Percentiles rank a stretch among this genome's conserved stretches.
Conservation (phyloP, 495 filamentous ascomycete species). For the Neurospora hispaniola region DNA sequence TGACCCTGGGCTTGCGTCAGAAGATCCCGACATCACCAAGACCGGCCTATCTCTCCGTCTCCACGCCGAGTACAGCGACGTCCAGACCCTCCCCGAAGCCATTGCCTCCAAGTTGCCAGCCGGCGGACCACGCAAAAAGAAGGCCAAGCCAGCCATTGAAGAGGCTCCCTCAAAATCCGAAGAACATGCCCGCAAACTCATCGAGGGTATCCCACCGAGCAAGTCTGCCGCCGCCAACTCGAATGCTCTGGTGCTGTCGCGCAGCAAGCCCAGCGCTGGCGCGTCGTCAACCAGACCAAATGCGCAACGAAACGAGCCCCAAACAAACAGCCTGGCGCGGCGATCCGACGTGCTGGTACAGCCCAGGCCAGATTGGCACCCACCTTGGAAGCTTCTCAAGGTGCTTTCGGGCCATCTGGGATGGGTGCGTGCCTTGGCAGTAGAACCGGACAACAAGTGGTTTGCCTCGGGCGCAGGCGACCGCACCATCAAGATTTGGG, state of each 20-base stretch:
- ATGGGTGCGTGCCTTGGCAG: constrained; percentile 84
- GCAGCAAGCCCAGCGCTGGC: constrained; percentile 7
- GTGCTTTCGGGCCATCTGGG: constrained; percentile 95
- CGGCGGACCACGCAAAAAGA: constrained; percentile 35
- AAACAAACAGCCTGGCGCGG: constrained; percentile 46
- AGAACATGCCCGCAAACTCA: constrained; percentile 53
- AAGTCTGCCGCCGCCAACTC: constrained; percentile 35
- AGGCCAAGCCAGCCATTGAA: constrained; percentile 25
- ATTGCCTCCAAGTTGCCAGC: constrained; percentile 74
- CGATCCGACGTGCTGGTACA: constrained; percentile 55
- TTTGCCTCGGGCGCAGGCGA: constrained; percentile 95
- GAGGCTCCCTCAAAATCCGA: constrained; percentile 37
- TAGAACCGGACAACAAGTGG: constrained; percentile 96
- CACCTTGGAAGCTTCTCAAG: constrained; percentile 96
- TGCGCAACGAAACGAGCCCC: constrained; percentile 16
- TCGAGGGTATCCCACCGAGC: constrained; percentile 50
- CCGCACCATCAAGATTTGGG: constrained; percentile 98
- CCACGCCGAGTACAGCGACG: constrained; percentile 66
- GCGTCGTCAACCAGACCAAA: constrained; percentile 4
- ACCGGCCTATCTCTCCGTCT: constrained; percentile 34
- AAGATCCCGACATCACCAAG: constrained; percentile 30
- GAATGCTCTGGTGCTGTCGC: constrained; percentile 49
- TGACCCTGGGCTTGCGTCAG: constrained; percentile 21
- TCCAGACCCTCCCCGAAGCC: constrained; percentile 70
- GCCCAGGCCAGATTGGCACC: constrained; percentile 82